Evolutionary conservation across 139 green algal genomes (phyloP).

Genomic region (Dunaliella primolecta): DNA sequence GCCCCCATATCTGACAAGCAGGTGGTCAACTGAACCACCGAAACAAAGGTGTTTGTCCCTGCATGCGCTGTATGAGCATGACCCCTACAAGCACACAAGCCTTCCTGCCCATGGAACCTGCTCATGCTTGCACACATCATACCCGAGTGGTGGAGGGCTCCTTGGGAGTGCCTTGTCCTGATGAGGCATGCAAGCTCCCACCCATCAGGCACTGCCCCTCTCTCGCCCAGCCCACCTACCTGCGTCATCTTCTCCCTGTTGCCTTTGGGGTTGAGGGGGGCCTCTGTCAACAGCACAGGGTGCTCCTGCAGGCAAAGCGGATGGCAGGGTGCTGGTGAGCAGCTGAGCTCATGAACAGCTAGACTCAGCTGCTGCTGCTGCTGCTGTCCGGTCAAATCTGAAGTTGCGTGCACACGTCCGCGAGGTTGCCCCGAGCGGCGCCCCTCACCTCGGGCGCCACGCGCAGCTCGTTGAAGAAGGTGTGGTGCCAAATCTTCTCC

Average conservation of each 20-base stretch:
- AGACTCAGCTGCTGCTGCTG: not conserved
- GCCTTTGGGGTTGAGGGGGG: slow-evolving; percentile 95
- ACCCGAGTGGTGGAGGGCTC: too few relatives aligned
- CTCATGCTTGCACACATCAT: too few relatives aligned
- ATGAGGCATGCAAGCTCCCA: too few relatives aligned
- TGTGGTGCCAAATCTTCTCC: slow-evolving; percentile 99
- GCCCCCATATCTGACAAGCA: too few relatives aligned
- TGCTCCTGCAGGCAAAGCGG: slow-evolving; percentile 81
- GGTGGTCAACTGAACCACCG: too few relatives aligned
- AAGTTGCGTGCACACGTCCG: not conserved
- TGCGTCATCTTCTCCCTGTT: slow-evolving; percentile 94
- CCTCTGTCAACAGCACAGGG: slow-evolving; percentile 98
- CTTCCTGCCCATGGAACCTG: too few relatives aligned
- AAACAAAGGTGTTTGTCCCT: too few relatives aligned
- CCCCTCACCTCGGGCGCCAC: slow-evolving; percentile 82
- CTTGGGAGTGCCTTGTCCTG: too few relatives aligned
- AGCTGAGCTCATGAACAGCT: not conserved
- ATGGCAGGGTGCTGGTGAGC: not conserved
- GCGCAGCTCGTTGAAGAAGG: slow-evolving; percentile 99
- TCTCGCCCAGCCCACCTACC: slow-evolving; percentile 15
- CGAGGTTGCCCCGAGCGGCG: too few relatives aligned
- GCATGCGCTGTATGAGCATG: too few relatives aligned
- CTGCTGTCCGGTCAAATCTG: not conserved
- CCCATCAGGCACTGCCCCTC: too few relatives aligned
- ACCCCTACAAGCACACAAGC: too few relatives aligned